Percentiles rank a stretch among this genome's conserved stretches.
These are phyloP conservation scores for Trifolium pratense DNA, from an alignment of 306 rosid genomes.

Conservation along the genomic window DNA sequence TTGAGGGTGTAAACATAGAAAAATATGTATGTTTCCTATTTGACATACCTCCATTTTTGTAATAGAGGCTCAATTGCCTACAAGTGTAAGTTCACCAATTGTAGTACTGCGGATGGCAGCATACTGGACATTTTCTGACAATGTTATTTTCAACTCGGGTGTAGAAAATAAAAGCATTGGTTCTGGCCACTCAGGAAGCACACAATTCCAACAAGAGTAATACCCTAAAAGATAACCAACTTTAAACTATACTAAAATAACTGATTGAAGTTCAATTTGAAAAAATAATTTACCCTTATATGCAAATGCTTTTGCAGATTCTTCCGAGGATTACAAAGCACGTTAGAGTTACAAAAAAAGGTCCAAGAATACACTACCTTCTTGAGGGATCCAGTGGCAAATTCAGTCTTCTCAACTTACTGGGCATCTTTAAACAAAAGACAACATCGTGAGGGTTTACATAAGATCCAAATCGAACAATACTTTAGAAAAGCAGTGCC, in stretches of 20 bases:
- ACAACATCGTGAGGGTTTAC: background rate
- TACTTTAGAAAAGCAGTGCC: background rate
- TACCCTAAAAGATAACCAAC: background rate
- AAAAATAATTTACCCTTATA: background rate
- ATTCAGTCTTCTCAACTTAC: background rate
- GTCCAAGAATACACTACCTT: constrained; percentile 44
- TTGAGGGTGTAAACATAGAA: too few species aligned
- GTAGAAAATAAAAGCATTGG: too few species aligned
- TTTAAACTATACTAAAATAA: background rate
- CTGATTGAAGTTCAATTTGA: background rate
- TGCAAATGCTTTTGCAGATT: background rate
- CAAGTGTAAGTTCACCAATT: too few species aligned
- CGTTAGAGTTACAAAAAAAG: background rate
- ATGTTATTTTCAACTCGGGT: too few species aligned
- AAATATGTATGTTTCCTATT: too few species aligned
- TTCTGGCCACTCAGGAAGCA: too few species aligned
- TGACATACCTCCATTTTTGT: too few species aligned
- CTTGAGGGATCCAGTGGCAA: constrained; percentile 52
- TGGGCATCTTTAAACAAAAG: background rate
- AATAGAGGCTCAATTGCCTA: too few species aligned
- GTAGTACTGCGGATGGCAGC: too few species aligned
- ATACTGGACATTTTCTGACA: too few species aligned
- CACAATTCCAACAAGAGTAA: background rate
- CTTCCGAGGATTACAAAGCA: constrained; percentile 10
- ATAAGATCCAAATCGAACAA: background rate